Conservation (phyloP, 495 filamentous ascomycete genomes). For the Daldinia caldariorum region DNA sequence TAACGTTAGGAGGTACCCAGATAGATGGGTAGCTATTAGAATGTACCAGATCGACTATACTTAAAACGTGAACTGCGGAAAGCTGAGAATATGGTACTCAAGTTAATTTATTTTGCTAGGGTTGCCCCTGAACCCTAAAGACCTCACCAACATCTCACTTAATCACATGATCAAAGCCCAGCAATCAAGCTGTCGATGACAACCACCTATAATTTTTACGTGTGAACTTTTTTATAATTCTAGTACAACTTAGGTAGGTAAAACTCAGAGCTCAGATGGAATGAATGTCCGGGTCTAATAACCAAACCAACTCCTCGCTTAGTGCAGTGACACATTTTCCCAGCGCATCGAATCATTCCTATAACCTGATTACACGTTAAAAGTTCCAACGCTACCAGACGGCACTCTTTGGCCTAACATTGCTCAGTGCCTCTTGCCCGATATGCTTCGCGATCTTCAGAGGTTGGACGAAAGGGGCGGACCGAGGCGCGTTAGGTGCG, state of each 20-base stretch:
- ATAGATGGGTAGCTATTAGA: no score
- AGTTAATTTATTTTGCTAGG: not conserved
- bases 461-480: slow-evolving; percentile 10
- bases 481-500: slow-evolving; percentile 46
- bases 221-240: not conserved
- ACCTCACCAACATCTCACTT: not conserved
- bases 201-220: not conserved
- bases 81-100: not conserved
- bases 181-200: no score
- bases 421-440: slow-evolving; percentile 10
- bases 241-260: not conserved
- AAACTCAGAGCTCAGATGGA: not conserved
- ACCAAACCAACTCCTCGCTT: slow-evolving; percentile 12
- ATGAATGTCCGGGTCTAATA: not conserved
- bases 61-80: not conserved
- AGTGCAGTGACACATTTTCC: not conserved
- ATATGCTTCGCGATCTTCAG: slow-evolving; percentile 9
- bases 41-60: not conserved
- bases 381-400: slow-evolving; percentile 48
- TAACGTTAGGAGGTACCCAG: no score
- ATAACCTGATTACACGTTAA: slow-evolving; percentile 65
- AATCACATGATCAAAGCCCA: not conserved
- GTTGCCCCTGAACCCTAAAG: not conserved
- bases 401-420: slow-evolving; percentile 17
- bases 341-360: not conserved